phyloP scores from a whole-genome alignment of 2,329 filamentous ascomycete genomes.

The Acrocalymma vagum region DNA sequence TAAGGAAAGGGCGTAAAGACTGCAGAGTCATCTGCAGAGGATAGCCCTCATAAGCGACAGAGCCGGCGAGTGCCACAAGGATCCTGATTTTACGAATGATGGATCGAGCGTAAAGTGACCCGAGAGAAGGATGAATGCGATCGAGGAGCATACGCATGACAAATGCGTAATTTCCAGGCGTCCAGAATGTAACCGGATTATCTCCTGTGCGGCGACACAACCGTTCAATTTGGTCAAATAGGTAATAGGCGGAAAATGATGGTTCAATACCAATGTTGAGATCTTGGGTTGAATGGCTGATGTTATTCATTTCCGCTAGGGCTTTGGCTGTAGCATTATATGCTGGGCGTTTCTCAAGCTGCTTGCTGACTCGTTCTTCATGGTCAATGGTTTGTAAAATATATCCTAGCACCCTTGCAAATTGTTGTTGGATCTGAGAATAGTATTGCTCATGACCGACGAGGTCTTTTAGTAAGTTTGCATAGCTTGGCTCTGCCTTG shows the following conservation, averaged over 20 bases:
- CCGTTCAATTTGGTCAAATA: slow-evolving; percentile 78
- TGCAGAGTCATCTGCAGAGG: slow-evolving; percentile 90
- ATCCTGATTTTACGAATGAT: slow-evolving; percentile 87
- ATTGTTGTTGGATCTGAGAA: slow-evolving; percentile 71
- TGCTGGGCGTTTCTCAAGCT: slow-evolving; percentile 66
- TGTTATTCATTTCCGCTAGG: slow-evolving; percentile 73
- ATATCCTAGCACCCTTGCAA: slow-evolving; percentile 78
- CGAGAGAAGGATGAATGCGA: slow-evolving; percentile 82
- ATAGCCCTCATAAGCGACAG: slow-evolving; percentile 77
- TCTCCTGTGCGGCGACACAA: slow-evolving; percentile 75
- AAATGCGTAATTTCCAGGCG: slow-evolving; percentile 75
- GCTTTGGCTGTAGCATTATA: slow-evolving; percentile 69
- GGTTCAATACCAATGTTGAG: slow-evolving; percentile 87
- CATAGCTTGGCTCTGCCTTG: slow-evolving; percentile 63
- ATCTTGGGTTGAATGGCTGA: slow-evolving; percentile 70
- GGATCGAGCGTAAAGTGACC: slow-evolving; percentile 85
- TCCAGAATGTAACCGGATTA: slow-evolving; percentile 75
- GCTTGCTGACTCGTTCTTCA: slow-evolving; percentile 38
- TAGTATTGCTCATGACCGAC: slow-evolving; percentile 74
- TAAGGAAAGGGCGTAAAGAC: slow-evolving; percentile 78
- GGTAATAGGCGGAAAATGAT: slow-evolving; percentile 79
- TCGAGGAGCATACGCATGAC: slow-evolving; percentile 81
- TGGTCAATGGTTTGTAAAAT: slow-evolving; percentile 74
- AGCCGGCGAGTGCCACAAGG: slow-evolving; percentile 79
- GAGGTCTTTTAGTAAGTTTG: slow-evolving; percentile 72